These are phyloP conservation scores for Sordaria brevicollis DNA, from an alignment of 495 filamentous ascomycete species.

Conservation along the genomic window DNA sequence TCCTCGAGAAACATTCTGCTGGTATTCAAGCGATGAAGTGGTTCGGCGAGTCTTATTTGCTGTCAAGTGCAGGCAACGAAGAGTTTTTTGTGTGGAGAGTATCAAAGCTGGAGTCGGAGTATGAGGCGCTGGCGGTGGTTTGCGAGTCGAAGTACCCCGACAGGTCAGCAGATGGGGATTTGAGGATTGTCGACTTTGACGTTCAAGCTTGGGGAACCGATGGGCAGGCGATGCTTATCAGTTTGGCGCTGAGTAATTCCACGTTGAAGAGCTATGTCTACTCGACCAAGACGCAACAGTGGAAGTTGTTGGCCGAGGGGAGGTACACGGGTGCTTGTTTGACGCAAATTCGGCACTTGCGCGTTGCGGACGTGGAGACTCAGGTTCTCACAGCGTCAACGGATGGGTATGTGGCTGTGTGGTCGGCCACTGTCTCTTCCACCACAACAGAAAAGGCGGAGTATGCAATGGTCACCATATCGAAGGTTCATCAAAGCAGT, in stretches of 20 bases:
- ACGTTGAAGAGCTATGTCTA: slow-evolving; percentile 58
- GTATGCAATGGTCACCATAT: slow-evolving; percentile 6
- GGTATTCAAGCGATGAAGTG: slow-evolving; percentile 77
- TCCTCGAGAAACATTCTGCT: slow-evolving; percentile 63
- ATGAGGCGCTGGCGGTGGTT: slow-evolving; percentile 42
- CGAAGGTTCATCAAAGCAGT: slow-evolving; percentile 62
- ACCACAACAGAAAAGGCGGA: neutral
- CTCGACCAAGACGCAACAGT: slow-evolving; percentile 27
- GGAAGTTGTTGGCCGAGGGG: slow-evolving; percentile 44
- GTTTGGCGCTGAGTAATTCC: slow-evolving; percentile 70
- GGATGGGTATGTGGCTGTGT: slow-evolving; percentile 35
- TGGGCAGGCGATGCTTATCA: slow-evolving; percentile 42
- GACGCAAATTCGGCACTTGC: slow-evolving; percentile 53
- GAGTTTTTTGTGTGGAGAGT: slow-evolving; percentile 84
- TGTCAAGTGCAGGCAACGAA: slow-evolving; percentile 77
- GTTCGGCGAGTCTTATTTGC: slow-evolving; percentile 57
- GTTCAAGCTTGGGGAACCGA: slow-evolving; percentile 17
- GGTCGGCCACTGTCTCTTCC: slow-evolving; percentile 4
- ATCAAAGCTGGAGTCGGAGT: slow-evolving; percentile 38
- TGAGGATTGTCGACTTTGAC: slow-evolving; percentile 68
- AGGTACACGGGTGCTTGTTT: slow-evolving; percentile 72
- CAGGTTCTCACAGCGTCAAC: slow-evolving; percentile 44
- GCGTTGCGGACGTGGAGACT: slow-evolving; percentile 22
- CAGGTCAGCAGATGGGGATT: slow-evolving; percentile 50
- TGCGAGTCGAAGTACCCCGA: slow-evolving; percentile 54